Percentiles rank a stretch among this genome's conserved stretches.
These are phyloP conservation scores for Aspergillus coremiiformis DNA, from an alignment of 495 filamentous ascomycete species.

Conservation along the genomic window DNA sequence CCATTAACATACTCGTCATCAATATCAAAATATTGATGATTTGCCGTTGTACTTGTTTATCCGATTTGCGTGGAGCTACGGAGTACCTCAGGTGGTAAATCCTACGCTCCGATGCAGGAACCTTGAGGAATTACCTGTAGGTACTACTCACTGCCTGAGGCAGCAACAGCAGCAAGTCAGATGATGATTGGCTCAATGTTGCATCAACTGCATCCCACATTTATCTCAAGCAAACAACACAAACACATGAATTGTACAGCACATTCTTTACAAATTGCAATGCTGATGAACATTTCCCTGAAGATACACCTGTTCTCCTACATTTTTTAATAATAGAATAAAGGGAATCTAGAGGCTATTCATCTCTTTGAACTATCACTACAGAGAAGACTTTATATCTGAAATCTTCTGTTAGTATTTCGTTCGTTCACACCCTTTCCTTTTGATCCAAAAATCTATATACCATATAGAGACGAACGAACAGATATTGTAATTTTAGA, in stretches of 20 bases:
- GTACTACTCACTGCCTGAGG: background rate
- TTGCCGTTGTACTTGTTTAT: background rate
- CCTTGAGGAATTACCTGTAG: no score
- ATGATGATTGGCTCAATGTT: background rate
- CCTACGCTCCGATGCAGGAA: background rate
- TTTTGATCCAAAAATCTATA: background rate
- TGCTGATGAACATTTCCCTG: background rate
- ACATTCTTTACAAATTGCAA: background rate
- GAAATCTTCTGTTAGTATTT: no score
- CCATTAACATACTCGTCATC: no score
- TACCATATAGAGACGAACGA: background rate
- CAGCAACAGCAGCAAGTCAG: background rate
- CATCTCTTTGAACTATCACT: background rate
- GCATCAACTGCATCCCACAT: constrained; percentile 5
- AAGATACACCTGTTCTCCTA: background rate
- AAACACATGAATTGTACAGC: constrained; percentile 1
- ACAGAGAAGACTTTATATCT: background rate
- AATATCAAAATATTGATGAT: no score
- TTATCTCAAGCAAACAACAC: background rate
- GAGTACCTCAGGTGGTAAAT: no score
- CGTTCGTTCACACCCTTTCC: background rate
- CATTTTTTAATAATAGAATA: background rate
- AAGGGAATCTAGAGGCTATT: background rate
- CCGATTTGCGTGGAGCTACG: background rate
- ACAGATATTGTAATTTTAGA: background rate